Base-by-base conservation (phyloP, 768 basidiomycete species). In the Boletus subcaerulescens region DNA sequence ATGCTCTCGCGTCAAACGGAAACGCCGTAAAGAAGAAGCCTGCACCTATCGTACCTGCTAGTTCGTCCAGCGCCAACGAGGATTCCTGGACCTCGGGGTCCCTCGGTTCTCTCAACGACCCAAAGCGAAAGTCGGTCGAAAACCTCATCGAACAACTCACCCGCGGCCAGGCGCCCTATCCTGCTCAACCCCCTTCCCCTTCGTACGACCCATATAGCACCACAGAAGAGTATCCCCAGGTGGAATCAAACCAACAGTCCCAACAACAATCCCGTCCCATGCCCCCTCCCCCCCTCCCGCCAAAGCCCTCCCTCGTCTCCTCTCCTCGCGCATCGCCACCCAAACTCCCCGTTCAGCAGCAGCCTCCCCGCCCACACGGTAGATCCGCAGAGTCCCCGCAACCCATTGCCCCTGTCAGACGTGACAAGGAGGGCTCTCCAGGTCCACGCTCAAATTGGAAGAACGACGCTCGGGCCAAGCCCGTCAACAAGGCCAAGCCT, bases 121-220 rank as follows among this genome's bases (percentile, higher is more conserved):
- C 89, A 32, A 91, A 91, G 73, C 80, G 87, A 55, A 88, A 89
- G 66, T 91, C 90, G 1, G 87, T 91, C 48, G 90, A 92, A 64
- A 91, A 91, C 62, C 73, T 91, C 36, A 75, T 91, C 60, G 89
- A 91, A 54, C 85, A 88, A 62, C 69, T 91, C 8, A 84, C 85
- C 24, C 78, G 84, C 56, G 65, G 69, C 51, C 75, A 75, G 61
- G 65, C 66, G 33, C 65, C 74, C 52, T 69, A 67, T 31, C 29
- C 69, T 20, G 53, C 73, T 72, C 80, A 80, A 52, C 65, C 71
- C 17, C 72, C 71, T 29, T 61, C 68, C 33, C 72, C 66, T 53
- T 57, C 67, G 54, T 69, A 69, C 58, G 69, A 67, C 65, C 66
- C 65, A 52, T 70, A 63, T 52, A 70, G 57, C 74, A 73, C 63